Percentiles rank a stretch among this genome's conserved stretches.
phyloP scores from a whole-genome alignment of 2,329 filamentous ascomycete genomes.

The Curvularia spicifera region DNA sequence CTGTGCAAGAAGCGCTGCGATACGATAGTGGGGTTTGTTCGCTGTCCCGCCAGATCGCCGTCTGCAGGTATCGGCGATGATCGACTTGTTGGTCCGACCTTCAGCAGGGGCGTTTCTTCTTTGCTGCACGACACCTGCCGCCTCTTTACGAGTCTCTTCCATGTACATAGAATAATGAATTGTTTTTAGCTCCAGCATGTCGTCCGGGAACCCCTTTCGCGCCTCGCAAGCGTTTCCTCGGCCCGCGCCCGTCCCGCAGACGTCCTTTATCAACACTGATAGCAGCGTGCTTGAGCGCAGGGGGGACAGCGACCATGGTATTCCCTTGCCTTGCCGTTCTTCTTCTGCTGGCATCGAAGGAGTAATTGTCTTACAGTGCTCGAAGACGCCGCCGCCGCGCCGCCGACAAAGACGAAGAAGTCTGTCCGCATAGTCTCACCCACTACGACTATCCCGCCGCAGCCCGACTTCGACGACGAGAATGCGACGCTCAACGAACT shows the following conservation, averaged over 20 bases:
- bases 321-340: constrained; percentile 33
- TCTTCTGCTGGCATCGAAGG: constrained; percentile 30
- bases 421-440: constrained; percentile 62
- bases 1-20: constrained; percentile 8
- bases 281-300: constrained; percentile 30
- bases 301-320: constrained; percentile 42
- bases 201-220: constrained; percentile 51
- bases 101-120: constrained; percentile 30
- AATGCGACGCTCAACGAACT: constrained; percentile 26
- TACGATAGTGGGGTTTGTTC: constrained; percentile 29
- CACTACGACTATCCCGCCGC: constrained; percentile 45
- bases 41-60: constrained; percentile 32
- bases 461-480: constrained; percentile 37
- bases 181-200: constrained; percentile 48
- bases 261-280: constrained; percentile 37
- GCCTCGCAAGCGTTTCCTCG: constrained; percentile 39
- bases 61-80: constrained; percentile 26
- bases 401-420: constrained; percentile 60
- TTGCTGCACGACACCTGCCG: constrained; percentile 26
- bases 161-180: constrained; percentile 51
- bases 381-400: constrained; percentile 30
- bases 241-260: constrained; percentile 31
- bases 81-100: constrained; percentile 23
- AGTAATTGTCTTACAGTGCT: constrained; percentile 47
- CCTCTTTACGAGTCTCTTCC: constrained; percentile 31